phyloP scores from a whole-genome alignment of 495 filamentous ascomycete species.

The Penicillium daleae region DNA sequence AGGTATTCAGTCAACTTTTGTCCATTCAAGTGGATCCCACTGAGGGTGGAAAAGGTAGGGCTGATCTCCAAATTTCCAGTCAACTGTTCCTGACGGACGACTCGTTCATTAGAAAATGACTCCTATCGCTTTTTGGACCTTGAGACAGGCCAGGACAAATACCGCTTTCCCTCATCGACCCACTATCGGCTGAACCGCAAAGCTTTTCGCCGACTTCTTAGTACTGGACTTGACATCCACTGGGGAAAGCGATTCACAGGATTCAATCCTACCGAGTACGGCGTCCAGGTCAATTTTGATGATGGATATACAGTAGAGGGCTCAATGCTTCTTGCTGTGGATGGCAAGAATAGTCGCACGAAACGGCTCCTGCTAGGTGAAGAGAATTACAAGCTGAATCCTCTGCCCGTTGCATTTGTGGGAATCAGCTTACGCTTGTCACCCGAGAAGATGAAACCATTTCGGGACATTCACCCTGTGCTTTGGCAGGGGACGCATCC shows the following conservation, averaged over 20 bases:
- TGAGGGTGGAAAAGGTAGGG: neutral
- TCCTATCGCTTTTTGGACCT: neutral
- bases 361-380: neutral
- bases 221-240: neutral
- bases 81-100: neutral
- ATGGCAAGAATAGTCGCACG: neutral
- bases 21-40: conserved; percentile 1
- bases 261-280: neutral
- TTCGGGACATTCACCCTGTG: neutral
- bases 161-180: neutral
- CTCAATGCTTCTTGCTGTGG: neutral
- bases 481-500: neutral
- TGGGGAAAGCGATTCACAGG: neutral
- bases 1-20: neutral
- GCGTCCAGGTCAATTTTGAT: neutral
- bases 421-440: neutral
- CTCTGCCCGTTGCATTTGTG: neutral
- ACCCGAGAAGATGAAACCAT: neutral
- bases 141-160: neutral
- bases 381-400: neutral
- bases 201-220: neutral
- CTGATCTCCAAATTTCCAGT: neutral
- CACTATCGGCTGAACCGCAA: neutral
- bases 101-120: neutral
- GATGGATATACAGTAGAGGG: neutral